These are phyloP conservation scores for Paecilomyces variotii DNA, from an alignment of 2,329 filamentous ascomycete species.

Conservation along the genomic window DNA sequence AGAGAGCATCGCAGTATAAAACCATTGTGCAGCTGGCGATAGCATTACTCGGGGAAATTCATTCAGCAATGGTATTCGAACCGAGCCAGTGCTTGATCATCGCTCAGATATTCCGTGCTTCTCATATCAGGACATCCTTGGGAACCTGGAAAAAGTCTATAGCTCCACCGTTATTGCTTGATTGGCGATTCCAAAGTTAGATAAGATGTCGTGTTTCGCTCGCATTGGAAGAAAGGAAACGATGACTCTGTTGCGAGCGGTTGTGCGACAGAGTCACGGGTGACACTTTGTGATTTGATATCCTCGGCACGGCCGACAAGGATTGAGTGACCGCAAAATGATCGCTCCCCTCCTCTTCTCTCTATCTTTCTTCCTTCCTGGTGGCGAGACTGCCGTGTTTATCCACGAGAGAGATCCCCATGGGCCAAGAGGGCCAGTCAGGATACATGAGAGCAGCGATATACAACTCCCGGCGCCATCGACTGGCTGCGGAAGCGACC, in stretches of 20 bases:
- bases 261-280: background rate
- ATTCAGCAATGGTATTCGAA: background rate
- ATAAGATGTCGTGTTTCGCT: background rate
- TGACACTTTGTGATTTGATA: background rate
- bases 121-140: background rate
- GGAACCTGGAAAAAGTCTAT: background rate
- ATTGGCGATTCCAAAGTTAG: background rate
- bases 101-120: background rate
- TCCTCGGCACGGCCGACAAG: background rate
- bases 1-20: background rate
- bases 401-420: background rate
- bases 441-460: background rate
- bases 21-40: background rate
- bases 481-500: conserved; percentile 14
- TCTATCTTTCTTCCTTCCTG: background rate
- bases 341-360: background rate
- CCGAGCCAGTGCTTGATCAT: background rate
- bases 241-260: background rate
- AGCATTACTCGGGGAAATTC: background rate
- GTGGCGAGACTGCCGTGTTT: background rate
- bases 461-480: conserved; percentile 3
- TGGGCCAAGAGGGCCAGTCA: background rate
- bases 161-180: background rate
- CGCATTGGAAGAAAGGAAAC: background rate
- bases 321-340: background rate